Evolutionary conservation across 768 basidiomycete genomes (phyloP), one percentile per base, ranked within the genome.

Genomic region (Dacryopinax spathularia): DNA sequence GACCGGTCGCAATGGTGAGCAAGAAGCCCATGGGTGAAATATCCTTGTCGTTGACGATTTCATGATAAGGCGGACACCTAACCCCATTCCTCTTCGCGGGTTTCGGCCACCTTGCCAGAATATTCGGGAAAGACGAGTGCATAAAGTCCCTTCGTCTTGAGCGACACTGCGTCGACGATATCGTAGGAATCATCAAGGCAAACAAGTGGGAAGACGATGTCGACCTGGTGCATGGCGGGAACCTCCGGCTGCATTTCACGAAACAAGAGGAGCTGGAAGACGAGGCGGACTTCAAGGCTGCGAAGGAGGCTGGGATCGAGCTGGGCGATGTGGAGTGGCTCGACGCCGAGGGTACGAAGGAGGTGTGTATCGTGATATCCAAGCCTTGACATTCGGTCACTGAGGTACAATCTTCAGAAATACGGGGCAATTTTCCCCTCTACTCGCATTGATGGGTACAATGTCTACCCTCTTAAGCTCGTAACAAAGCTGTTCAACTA

Each of bases 381-480:
- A 37, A 12, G 36, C n/a, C 10, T 37, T 10, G 36, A n/a, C n/a
- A n/a, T n/a, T 34, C 33, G n/a, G 39, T 27, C 9, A 1, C 27
- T 9, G 13, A 31, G 12, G 22, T 13, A 65, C 27, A 3, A 5
- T 5, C 6, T 34, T 65, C 29, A 78, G 77, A 63, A 66, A 63
- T 78, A 81, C 35, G 81, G 81, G 5, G 73, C 81, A 0, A 71
- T 73, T 4, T 81, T 81, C 70, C 80, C 86, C 0, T 87, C 74
- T 0, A 74, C 83, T 34, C 75, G 75, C 56, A 73, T 74, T 22
- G 80, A 79, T 1, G 85, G 80, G 0, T 73, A 84, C 70, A 92
- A 89, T 66, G 73, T 91, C 29, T 91, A 85, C 84, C 88, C 88
- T 0, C 80, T 85, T 69, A 93, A 92, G 69, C 78, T 90, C n/a